A percentile compares a stretch with the other conserved stretches of the same genome.
phyloP scores from a whole-genome alignment of 1,284 basidiomycete genomes.

The Rhodotorula sp. region DNA sequence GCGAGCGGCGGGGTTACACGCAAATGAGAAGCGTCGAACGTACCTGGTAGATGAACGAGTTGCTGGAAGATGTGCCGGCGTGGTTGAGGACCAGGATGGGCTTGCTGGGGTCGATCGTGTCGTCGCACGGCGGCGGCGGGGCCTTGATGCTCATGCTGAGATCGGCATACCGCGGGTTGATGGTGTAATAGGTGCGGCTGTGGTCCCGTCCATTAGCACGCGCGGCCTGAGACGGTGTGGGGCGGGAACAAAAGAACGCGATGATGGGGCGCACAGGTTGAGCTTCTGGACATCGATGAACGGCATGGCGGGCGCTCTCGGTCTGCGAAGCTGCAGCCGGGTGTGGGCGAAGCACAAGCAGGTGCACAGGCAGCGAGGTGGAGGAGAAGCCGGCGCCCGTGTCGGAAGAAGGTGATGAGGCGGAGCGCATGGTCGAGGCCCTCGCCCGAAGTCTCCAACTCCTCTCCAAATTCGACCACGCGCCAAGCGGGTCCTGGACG shows the following conservation, averaged over 20 bases:
- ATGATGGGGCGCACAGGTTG: conserved; percentile 1
- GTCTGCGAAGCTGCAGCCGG: too few species aligned
- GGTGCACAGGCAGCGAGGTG: background rate
- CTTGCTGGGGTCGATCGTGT: background rate
- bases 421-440: too few species aligned
- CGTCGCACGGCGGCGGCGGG: background rate
- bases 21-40: background rate
- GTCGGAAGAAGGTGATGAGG: too few species aligned
- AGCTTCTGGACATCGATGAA: conserved; percentile 13
- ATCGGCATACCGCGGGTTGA: conserved; percentile 16
- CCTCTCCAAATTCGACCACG: too few species aligned
- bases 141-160: background rate
- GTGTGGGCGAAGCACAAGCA: background rate
- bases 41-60: conserved; percentile 26
- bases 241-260: background rate
- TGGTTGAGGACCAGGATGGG: conserved; percentile 17
- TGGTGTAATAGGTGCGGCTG: conserved; percentile 25
- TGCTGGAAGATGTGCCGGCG: conserved; percentile 14
- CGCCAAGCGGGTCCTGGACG: too few species aligned
- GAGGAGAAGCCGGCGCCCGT: background rate
- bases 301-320: conserved; percentile 3
- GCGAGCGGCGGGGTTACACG: too few species aligned
- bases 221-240: background rate
- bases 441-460: too few species aligned
- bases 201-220: background rate